These are phyloP conservation scores for Phaeosphaeria sp. DNA, from an alignment of 2,329 filamentous ascomycete genomes.

Conservation along the genomic window DNA sequence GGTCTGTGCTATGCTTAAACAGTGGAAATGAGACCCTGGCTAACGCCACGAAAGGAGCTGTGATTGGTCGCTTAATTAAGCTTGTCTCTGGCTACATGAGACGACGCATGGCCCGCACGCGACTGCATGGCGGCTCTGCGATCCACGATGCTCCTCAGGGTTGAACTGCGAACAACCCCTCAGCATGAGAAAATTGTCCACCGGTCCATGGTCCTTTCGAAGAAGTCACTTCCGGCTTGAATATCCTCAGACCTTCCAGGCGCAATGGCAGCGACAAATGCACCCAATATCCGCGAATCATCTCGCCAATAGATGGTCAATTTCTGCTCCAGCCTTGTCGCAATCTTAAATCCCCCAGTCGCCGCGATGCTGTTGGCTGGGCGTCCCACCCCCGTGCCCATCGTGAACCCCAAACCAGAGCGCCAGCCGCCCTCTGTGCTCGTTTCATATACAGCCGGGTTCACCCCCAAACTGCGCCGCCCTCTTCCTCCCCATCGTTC, in stretches of 20 bases:
- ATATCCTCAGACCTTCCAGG: neutral
- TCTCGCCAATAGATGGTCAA: slow-evolving; percentile 12
- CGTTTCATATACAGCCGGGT: slow-evolving; percentile 37
- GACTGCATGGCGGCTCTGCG: slow-evolving; percentile 2
- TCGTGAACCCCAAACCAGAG: slow-evolving; percentile 24
- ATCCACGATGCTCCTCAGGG: neutral
- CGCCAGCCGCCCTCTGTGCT: slow-evolving; percentile 13
- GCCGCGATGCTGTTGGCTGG: slow-evolving; percentile 25
- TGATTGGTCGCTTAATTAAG: slow-evolving; percentile 35
- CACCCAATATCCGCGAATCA: slow-evolving; percentile 13
- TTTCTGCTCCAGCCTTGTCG: slow-evolving; percentile 21
- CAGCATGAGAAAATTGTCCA: neutral
- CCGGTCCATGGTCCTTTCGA: neutral
- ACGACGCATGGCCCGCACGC: slow-evolving; percentile 26
- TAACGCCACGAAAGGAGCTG: neutral
- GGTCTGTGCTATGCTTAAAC: slow-evolving; percentile 36
- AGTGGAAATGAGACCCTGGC: slow-evolving; percentile 41
- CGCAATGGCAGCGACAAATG: neutral
- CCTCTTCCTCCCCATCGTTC: slow-evolving; percentile 18
- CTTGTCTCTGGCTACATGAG: slow-evolving; percentile 28
- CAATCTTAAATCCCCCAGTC: slow-evolving; percentile 21
- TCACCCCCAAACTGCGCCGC: slow-evolving; percentile 19
- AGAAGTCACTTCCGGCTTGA: neutral
- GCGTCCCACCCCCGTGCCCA: slow-evolving; percentile 17
- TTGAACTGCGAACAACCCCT: neutral